Base-by-base conservation (phyloP, 2,329 filamentous ascomycete species). In the Alternaria conjuncta region DNA sequence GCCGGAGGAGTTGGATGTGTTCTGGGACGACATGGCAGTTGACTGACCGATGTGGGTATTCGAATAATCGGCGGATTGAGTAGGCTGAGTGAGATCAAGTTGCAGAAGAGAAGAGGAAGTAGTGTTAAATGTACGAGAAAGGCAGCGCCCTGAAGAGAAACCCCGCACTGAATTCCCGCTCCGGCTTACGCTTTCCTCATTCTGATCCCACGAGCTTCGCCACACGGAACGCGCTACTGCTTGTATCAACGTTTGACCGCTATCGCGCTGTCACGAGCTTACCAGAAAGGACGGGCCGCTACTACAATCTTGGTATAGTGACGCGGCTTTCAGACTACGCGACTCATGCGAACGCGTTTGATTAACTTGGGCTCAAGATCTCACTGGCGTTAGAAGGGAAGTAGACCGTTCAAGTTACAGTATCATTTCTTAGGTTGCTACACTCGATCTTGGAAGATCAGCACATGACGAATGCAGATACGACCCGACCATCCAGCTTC, bases 1-100 rank as follows among this genome's bases (percentile, higher is more conserved):
- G 61, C 47, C 55, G 36, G 69, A 66, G 3, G 64, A 54, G 57
- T 61, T 64, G 41, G 25, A 44, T 8, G 36, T 44, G 46, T 30
- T 36, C 46, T 58, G 32, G 2, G 46, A 62, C 5, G 54, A 23
- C 55, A 65, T 58, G 47, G n/a, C 5, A 26, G 15, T 43, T n/a
- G 18, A 9, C 26, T 55, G 18, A 36, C 8, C 11, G 43, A 15
- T 12, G 6, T 32, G 13, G 13, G 28, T n/a, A n/a, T 18, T 18
- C 43, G 30, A 1, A 9, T 32, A 21, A 7, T 36, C 44, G 3
- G 12, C 3, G n/a, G 23, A 30, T 3, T n/a, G 43, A n/a, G 18
- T 56, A 23, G 10, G n/a, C 20, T 30, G 21, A 25, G 20, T 44
- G 43, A 13, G 5, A 11, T 53, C 13, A 23, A 15, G 30, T 23